Conservation (phyloP, 805 yeast genomes). For the Blastobotrys mokoenaii region DNA sequence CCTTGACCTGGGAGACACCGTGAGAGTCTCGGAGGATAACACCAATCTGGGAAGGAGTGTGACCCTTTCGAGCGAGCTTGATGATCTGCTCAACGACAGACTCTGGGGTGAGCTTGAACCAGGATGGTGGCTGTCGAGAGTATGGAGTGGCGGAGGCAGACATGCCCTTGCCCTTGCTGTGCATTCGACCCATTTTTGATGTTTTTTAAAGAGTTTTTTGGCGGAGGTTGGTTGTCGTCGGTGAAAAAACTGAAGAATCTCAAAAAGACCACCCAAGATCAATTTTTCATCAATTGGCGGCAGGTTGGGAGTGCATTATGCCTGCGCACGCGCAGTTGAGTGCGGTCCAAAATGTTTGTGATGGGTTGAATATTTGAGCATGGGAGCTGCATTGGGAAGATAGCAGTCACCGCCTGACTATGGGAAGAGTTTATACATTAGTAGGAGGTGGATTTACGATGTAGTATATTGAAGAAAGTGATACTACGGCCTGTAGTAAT, state of each 20-base stretch:
- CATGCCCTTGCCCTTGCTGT: conserved; percentile 99
- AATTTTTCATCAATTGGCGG: no score
- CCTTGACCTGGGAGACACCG: conserved; percentile 97
- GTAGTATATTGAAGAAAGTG: no score
- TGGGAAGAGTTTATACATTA: no score
- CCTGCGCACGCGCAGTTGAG: no score
- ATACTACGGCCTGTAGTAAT: no score
- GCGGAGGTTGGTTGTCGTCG: neutral
- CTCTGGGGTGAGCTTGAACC: conserved; percentile 97
- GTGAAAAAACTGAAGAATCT: neutral
- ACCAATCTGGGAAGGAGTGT: conserved; percentile 99
- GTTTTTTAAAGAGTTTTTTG: conserved; percentile 23
- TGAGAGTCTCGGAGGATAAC: conserved; percentile 99
- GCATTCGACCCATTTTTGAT: conserved; percentile 98
- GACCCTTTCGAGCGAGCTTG: conserved; percentile 99
- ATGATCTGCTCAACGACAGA: conserved; percentile 94
- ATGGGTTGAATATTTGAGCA: no score
- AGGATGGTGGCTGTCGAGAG: conserved; percentile 97
- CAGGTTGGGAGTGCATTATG: no score
- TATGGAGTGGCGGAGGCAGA: conserved; percentile 98
- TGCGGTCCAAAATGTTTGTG: no score
- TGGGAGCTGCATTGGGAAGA: no score
- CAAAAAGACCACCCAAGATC: no score
- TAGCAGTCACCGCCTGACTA: no score
- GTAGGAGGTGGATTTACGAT: no score